Percentiles rank a stretch among this genome's conserved stretches.
These are phyloP conservation scores for Solanum rostratum DNA, from an alignment of 257 asterid species.

Conservation along the genomic window DNA sequence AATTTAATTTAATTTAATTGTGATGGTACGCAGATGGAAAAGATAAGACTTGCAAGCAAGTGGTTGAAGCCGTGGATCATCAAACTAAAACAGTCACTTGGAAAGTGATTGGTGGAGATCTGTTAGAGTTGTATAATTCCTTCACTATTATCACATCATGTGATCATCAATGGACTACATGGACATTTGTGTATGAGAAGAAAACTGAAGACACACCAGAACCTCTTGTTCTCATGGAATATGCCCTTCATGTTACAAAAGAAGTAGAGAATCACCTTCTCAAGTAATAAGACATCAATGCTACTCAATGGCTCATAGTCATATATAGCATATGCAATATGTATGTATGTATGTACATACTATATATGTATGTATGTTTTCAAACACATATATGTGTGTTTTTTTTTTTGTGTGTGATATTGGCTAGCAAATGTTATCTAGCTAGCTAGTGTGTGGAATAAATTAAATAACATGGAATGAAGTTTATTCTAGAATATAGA, in stretches of 20 bases:
- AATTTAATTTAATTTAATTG: no score
- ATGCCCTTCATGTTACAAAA: not conserved
- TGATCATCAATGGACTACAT: not conserved
- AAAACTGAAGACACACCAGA: not conserved
- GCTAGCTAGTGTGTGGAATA: no score
- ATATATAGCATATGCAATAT: no score
- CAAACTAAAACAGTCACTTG: not conserved
- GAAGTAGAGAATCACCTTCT: not conserved
- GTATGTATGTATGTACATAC: not conserved
- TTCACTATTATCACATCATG: not conserved
- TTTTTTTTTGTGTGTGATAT: not conserved
- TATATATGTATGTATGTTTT: not conserved
- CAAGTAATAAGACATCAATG: not conserved
- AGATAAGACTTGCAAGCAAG: not conserved
- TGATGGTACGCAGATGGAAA: not conserved
- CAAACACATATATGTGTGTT: no score
- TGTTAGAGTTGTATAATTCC: not conserved
- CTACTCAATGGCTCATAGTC: not conserved
- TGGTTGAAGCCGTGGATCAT: not conserved
- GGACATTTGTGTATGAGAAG: not conserved
- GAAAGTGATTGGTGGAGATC: constrained; percentile 1
- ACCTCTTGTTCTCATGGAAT: not conserved
- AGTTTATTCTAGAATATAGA: no score
- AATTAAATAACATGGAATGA: no score
- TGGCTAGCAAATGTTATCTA: not conserved